Evolutionary conservation across 2,329 filamentous ascomycete genomes (phyloP).

Genomic region (Waltergamsia citrina): DNA sequence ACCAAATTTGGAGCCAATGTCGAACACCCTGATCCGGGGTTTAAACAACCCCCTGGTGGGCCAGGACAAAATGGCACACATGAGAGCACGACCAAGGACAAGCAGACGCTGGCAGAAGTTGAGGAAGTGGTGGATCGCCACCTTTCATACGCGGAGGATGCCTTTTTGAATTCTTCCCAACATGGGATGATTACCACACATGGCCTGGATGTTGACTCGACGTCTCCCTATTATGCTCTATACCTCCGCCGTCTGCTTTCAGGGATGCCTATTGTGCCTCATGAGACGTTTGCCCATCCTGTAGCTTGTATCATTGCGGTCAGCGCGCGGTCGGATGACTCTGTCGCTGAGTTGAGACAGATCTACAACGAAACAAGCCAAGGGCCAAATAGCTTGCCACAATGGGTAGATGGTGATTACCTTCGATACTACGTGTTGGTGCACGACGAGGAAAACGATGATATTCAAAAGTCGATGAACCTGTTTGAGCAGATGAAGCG

Average conservation of each 20-base stretch:
- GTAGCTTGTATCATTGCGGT: slow-evolving; percentile 93
- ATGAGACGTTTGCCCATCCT: slow-evolving; percentile 91
- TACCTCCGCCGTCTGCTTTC: slow-evolving; percentile 81
- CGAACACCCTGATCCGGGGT: slow-evolving; percentile 35
- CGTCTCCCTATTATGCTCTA: slow-evolving; percentile 67
- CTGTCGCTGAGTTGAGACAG: slow-evolving; percentile 77
- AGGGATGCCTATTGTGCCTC: slow-evolving; percentile 64
- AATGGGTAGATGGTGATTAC: slow-evolving; percentile 87
- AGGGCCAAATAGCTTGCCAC: slow-evolving; percentile 63
- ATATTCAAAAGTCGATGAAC: slow-evolving; percentile 80
- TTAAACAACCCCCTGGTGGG: slow-evolving; percentile 25
- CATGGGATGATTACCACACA: slow-evolving; percentile 25
- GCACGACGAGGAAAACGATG: slow-evolving; percentile 91
- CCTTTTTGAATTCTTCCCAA: slow-evolving; percentile 26
- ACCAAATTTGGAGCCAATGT: slow-evolving; percentile 56
- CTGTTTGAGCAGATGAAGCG: slow-evolving; percentile 99
- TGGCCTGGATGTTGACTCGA: slow-evolving; percentile 30
- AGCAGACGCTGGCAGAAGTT: slow-evolving; percentile 47
- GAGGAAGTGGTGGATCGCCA: slow-evolving; percentile 76
- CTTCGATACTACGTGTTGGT: slow-evolving; percentile 93
- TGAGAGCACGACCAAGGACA: slow-evolving; percentile 18
- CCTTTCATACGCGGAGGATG: slow-evolving; percentile 63
- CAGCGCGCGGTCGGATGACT: slow-evolving; percentile 73
- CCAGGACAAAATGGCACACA: slow-evolving; percentile 14
- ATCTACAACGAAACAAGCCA: slow-evolving; percentile 80